Base-by-base conservation (phyloP, 129 eudicot genomes). In the Flaveria linearis region DNA sequence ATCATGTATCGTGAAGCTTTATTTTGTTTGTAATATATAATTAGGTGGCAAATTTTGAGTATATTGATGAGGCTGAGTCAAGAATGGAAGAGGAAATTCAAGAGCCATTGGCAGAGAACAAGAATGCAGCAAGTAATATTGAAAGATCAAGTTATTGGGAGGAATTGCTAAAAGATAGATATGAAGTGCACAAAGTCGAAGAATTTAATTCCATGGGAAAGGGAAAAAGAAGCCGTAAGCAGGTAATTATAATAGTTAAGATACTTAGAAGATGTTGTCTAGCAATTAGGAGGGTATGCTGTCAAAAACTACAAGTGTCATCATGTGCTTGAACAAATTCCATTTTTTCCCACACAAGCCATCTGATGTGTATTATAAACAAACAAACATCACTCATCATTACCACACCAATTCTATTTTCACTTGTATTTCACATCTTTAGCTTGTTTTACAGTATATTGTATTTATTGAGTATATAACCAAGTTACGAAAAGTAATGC, bases 41-140 rank as follows among this genome's bases (percentile, higher is more conserved):
- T 64, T 76, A 93, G 98, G 98, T 94, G 62, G 98, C 98, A 36
- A 91, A 91, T 83, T 94, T 94, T 86, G 97, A 89, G 89, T 94
- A 88, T 72, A 83, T 94, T 30, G 97, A 91, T 50, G 98, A 94
- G 62, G 87, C 79, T 16, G 89, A 85, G 72, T 78, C 87, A 62
- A 84, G 78, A 71, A 82, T 80, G 25, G 91, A 86, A 84, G 97
- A 85, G 84, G 97, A 94, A 78, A 78, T 80, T 36, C 86, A 86
- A 68, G 80, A 60, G 52, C 84, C 91, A 10, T 57, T 85, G 28
- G 51, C 76, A 9, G 98, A 91, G 73, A 87, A 65, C 66, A 91
- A 85, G 82, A 69, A 84, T 69, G 84, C 85, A 6, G 86, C 69
- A 36, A 36, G 41, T 36, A 36, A 12, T 85, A 65, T 91, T 50